A percentile compares a stretch with the other conserved stretches of the same genome.
Evolutionary conservation across 371 early-diverging fungal genomes (phyloP).

Genomic region (Mortierella sp.): DNA sequence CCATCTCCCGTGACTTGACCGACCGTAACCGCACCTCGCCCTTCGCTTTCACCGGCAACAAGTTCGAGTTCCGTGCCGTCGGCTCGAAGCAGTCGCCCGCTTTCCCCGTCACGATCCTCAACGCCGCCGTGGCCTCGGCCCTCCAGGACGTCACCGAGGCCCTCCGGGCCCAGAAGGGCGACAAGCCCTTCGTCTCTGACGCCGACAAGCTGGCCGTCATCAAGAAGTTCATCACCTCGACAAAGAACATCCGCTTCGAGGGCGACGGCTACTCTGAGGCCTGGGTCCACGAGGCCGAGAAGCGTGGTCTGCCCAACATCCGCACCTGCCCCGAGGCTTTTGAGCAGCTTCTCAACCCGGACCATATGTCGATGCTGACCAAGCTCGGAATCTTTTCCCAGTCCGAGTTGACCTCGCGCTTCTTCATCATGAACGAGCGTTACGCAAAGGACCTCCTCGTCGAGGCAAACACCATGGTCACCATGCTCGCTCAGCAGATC

Average conservation of each 20-base stretch:
- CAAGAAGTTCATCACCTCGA: constrained; percentile 82
- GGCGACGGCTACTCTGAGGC: constrained; percentile 94
- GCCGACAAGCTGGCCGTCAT: constrained; percentile 93
- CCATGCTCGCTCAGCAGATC: constrained; percentile 86
- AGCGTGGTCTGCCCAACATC: constrained; percentile 96
- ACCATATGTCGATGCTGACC: constrained; percentile 83
- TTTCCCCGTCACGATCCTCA: constrained; percentile 93
- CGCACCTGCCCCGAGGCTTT: constrained; percentile 90
- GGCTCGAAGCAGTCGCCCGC: constrained; percentile 98
- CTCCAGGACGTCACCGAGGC: constrained; percentile 80
- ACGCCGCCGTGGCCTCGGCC: constrained; percentile 93
- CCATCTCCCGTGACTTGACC: constrained; percentile 95
- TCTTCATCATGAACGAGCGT: constrained; percentile 94
- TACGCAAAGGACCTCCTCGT: constrained; percentile 96
- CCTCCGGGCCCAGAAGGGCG: constrained; percentile 82
- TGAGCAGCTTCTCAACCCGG: constrained; percentile 76
- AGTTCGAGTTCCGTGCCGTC: constrained; percentile 99
- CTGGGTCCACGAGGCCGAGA: constrained; percentile 84
- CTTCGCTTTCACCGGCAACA: constrained; percentile 99
- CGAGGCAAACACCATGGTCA: constrained; percentile 93
- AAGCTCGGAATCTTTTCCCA: constrained; percentile 87
- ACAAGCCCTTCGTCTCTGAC: constrained; percentile 80
- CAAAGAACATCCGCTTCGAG: constrained; percentile 95
- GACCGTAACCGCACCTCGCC: constrained; percentile 99
- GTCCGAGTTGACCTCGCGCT: constrained; percentile 91